Evolutionary conservation across 805 yeast genomes (phyloP), one percentile per base, ranked within the genome.

Genomic region (Wickerhamia fluorescens): DNA sequence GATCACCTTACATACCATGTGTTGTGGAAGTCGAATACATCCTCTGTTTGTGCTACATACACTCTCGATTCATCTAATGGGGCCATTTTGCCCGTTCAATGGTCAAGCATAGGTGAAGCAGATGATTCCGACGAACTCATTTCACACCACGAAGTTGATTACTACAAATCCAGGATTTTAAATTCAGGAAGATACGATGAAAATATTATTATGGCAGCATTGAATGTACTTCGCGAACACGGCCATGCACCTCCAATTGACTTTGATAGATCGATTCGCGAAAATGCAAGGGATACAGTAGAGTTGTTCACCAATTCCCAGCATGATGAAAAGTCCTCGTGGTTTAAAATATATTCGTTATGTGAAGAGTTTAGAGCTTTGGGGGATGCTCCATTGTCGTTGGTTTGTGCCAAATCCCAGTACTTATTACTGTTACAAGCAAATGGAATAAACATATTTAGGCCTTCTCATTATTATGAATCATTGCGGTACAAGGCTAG

Each of bases 331-430:
- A 60, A 60, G 27, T 66, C 66, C 17, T 77, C 77, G 41, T 78
- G 94, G 82, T 60, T 70, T 19, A 74, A 78, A 35, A 69, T 88
- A 33, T 79, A 76, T 34, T 66, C 83, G 2, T 60, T 87, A 15
- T 78, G 94, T 47, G 72, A 70, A 32, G 95, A 87, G 44, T 62
- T 82, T 30, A 70, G 68, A 34, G 78, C 71, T 34, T 66, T 68
- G 26, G 62, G 75, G 12, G 66, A 68, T 34, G 92, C 83, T 43
- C 66, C 79, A 0, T 60, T 84, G 21, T 58, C 75, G 2, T 20
- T 39, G 7, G 23, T 36, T 6, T 33, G 36, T 11, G 30, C 35
- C 40, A n/a, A 15, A 7, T 24, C 27, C n/a, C 19, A 16, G 16
- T 29, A 23, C 16, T 33, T 52, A 6, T 33, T 57, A 9, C 33